Conservation (phyloP, 495 filamentous ascomycete species). For the Trichoderma orchidacearum region DNA sequence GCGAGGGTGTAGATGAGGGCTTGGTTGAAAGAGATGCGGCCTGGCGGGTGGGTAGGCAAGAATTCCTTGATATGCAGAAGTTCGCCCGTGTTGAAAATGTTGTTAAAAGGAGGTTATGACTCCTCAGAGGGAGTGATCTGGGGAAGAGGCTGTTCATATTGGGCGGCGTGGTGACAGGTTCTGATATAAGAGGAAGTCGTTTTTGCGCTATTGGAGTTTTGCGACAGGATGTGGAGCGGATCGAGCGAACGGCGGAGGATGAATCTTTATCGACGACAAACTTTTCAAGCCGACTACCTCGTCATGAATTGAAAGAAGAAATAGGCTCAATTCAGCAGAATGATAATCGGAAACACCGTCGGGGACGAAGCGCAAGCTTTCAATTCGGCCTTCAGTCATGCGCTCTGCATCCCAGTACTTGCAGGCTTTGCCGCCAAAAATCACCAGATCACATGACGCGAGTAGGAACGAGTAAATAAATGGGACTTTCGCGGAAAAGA, state of each 20-base stretch:
- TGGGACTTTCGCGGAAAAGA: neutral
- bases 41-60: neutral
- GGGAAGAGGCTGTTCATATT: neutral
- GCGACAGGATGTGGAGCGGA: neutral
- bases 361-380: neutral
- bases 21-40: neutral
- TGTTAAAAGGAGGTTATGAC: neutral
- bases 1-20: neutral
- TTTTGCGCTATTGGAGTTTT: neutral
- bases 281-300: neutral
- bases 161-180: neutral
- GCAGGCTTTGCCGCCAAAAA: neutral
- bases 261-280: neutral
- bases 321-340: neutral
- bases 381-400: neutral
- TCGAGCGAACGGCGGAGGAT: neutral
- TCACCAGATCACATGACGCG: conserved; percentile 3
- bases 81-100: neutral
- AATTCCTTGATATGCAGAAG: neutral
- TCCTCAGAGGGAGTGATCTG: neutral
- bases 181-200: neutral
- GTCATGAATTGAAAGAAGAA: neutral
- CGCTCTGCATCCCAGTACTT: neutral
- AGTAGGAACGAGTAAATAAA: neutral
- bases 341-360: neutral